Evolutionary conservation across 2,329 filamentous ascomycete genomes (phyloP), one percentile per base, ranked within the genome.

Genomic region (Alternaria arborescens): DNA sequence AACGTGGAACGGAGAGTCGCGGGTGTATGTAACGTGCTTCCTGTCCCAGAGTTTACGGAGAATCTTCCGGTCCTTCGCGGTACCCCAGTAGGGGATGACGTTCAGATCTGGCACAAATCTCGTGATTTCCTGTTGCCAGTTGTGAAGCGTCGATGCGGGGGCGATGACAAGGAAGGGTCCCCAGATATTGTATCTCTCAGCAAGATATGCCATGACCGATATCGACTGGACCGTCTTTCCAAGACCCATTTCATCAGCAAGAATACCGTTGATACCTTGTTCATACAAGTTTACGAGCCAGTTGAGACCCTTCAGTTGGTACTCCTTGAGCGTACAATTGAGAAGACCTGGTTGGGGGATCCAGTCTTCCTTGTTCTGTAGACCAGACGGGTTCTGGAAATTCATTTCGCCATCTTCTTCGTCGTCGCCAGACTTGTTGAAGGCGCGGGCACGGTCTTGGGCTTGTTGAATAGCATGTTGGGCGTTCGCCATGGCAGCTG

Each of bases 231-330:
- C 93, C 20, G 95, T 99, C 82, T 99, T 99, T 78, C 95, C 95
- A 24, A 99, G 91, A 88, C 95, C 95, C 95, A 99, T 99, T 82
- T 99, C 95, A 78, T 99, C 95, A 67, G 95, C 95, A 65, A 99
- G 84, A 72, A 99, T 99, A 80, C 94, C 94, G 82, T 98, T 98
- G 91, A 99, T 99, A 78, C 95, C 95, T 80, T 99, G 95, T 80
- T 99, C 95, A 83, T 99, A 99, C 68, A 99, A 81, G 78, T 99
- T 98, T 82, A 97, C 95, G 55, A 99, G 88, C 95, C 95, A 99
- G 77, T 98, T 99, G 78, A 99, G 91, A 81, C 95, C 95, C 84
- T 99, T 99, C 77, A 99, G 84, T 82, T 99, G 95, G 81, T 99
- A 99, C 79, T 99, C 95, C 78, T 99, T 99, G 74, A 99, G 88